A percentile compares a stretch with the other conserved stretches of the same genome.
phyloP scores from a whole-genome alignment of 2,329 filamentous ascomycete genomes.

The Colletotrichum sp. region DNA sequence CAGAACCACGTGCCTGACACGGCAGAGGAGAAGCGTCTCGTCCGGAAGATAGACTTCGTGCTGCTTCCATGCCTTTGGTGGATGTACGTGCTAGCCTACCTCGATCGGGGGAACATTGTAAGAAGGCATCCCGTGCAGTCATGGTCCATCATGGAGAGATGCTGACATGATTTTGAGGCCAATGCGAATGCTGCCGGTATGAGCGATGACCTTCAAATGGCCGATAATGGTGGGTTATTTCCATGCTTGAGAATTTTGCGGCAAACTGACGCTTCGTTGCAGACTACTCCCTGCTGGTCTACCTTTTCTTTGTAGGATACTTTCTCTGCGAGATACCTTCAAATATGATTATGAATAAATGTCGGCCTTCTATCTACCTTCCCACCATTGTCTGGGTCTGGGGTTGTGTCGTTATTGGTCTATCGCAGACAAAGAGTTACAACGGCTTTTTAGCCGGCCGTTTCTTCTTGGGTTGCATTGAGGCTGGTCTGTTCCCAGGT shows the following conservation, averaged over 20 bases:
- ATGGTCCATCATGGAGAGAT: neutral
- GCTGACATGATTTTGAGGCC: neutral
- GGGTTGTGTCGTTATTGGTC: slow-evolving; percentile 40
- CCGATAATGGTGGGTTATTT: neutral
- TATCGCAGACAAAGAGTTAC: slow-evolving; percentile 46
- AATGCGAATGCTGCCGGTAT: neutral
- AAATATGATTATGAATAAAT: neutral
- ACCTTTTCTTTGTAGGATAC: neutral
- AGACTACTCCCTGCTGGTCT: neutral
- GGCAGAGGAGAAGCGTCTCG: slow-evolving; percentile 36
- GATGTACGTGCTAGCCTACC: slow-evolving; percentile 23
- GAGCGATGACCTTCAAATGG: neutral
- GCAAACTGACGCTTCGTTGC: neutral
- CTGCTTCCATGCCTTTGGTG: slow-evolving; percentile 52
- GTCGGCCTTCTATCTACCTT: slow-evolving; percentile 1
- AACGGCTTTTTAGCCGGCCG: slow-evolving; percentile 54
- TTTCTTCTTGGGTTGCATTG: slow-evolving; percentile 38
- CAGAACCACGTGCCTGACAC: neutral
- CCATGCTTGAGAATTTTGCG: neutral
- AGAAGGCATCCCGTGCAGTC: neutral
- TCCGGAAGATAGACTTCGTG: slow-evolving; percentile 50
- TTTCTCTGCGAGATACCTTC: neutral
- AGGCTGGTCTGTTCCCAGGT: neutral
- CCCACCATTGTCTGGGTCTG: slow-evolving; percentile 18
- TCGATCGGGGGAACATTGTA: slow-evolving; percentile 9